Base-by-base conservation (phyloP, 331 rosid species). In the Ulmus americana region DNA sequence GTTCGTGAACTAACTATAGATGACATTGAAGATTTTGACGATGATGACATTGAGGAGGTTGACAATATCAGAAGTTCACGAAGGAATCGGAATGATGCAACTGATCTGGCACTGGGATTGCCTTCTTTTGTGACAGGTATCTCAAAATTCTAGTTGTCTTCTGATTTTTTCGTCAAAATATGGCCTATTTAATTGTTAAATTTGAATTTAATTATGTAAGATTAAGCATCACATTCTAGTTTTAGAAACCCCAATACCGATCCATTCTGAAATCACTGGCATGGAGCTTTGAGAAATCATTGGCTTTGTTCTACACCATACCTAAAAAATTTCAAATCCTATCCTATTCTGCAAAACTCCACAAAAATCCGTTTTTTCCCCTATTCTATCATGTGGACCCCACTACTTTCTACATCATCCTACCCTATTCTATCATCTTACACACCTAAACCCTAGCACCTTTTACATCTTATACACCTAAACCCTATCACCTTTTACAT, bases 1-100 rank as follows among this genome's bases (percentile, higher is more conserved):
- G 83, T 79, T 76, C 86, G 75, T 65, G 99, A 90, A 72, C 72
- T 94, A 15, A 94, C 97, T 6, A 88, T 90, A 65, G 95, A 94
- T 83, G 99, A 87, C 74, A 94, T 94, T 64, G 97, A 89, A 40
- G 97, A 92, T 77, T 89, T 92, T 77, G 98, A 89, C 48, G 95
- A 91, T 39, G 94, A 73, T 16, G 79, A 70, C 53, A n/a, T 61
- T 43, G 82, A 84, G 9, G 82, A 76, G 64, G 76, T 81, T 7
- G 79, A 76, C 40, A 77, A 81, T 63, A 57, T 73, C 65, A 77
- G 79, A 77, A 69, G 28, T 64, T 80, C 95, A 45, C 79, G 85
- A 73, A 85, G 96, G 84, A 86, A 77, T 63, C 82, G 84, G 65
- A 89, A 86, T 71, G 90, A 89, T 75, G 97, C 91, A 70, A 76